Percentiles rank a stretch among this genome's conserved stretches.
phyloP scores from a whole-genome alignment of 2,329 filamentous ascomycete species.

The Epichloe baconii region DNA sequence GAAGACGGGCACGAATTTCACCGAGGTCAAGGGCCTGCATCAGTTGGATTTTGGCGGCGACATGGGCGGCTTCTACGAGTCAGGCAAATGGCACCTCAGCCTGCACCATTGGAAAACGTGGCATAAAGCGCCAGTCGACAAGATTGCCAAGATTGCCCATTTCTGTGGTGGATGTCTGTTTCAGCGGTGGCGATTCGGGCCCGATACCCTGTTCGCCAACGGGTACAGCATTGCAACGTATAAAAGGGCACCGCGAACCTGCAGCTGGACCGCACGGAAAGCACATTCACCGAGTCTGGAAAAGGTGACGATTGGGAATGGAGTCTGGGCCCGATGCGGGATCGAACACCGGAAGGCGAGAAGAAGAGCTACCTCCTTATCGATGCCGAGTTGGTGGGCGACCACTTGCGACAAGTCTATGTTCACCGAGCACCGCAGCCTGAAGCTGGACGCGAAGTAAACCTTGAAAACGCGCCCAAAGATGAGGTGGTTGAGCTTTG shows the following conservation, averaged over 20 bases:
- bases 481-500: slow-evolving; percentile 37
- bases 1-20: slow-evolving; percentile 40
- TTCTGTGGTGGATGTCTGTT: slow-evolving; percentile 48
- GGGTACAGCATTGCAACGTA: slow-evolving; percentile 45
- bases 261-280: slow-evolving; percentile 35
- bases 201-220: slow-evolving; percentile 41
- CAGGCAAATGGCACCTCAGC: slow-evolving; percentile 38
- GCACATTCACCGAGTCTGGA: slow-evolving; percentile 25
- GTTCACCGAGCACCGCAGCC: slow-evolving; percentile 25
- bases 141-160: slow-evolving; percentile 8
- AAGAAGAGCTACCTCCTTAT: slow-evolving; percentile 40
- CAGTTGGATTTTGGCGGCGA: slow-evolving; percentile 45
- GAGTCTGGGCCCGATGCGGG: slow-evolving; percentile 38
- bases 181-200: slow-evolving; percentile 37
- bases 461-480: slow-evolving; percentile 19
- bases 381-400: slow-evolving; percentile 28
- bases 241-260: slow-evolving; percentile 23
- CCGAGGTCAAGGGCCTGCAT: slow-evolving; percentile 39
- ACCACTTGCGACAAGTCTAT: slow-evolving; percentile 41
- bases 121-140: slow-evolving; percentile 31
- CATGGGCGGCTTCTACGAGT: slow-evolving; percentile 46
- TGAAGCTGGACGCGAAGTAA: slow-evolving; percentile 15
- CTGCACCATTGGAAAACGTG: slow-evolving; percentile 53
- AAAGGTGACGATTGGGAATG: slow-evolving; percentile 37
- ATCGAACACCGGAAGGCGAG: slow-evolving; percentile 18